Evolutionary conservation across 1,139 yeast genomes (phyloP), one percentile per base, ranked within the genome.

Genomic region (Blastobotrys capitulatus): DNA sequence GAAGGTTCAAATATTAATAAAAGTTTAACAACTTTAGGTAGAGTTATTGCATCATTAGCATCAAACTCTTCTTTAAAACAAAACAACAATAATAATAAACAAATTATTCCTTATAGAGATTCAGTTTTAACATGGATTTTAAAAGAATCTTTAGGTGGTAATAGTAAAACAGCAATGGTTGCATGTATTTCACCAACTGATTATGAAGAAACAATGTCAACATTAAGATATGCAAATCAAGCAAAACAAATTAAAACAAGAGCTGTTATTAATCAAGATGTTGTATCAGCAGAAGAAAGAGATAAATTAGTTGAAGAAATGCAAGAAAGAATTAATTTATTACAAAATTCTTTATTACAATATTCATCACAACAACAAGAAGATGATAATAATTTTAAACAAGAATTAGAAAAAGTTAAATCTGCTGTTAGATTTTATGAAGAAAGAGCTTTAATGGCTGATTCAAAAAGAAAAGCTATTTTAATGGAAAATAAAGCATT

Each of bases 1-100:
- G 95, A 86, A 63, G 95, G 95, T 0, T 73, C 81, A 5, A 78
- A 80, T 53, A 86, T 86, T 59, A 86, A 86, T 66, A 82, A 82
- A 61, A 83, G 90, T 0, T 69, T 86, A 49, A 81, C 90, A 0
- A 85, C 88, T 0, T 69, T 86, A 20, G 95, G 95, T 0, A 68
- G 95, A 44, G 86, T 88, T 27, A 80, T 86, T 37, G 80, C 83
- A 31, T 65, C 80, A 1, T 69, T 86, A 44, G 78, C 87, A 0
- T 75, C 71, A 26, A 55, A 53, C 29, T 56, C 57, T 31, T 57
- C 36, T 36, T 7, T 7, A 26, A 54, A 20, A 48, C 51, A 51
- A 35, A 22, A 7, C 4, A 48, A 47, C 10, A 34, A 38, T 32
- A 38, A 53, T 22, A 48, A 57, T 2, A 54, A 51, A 29, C 60